A percentile compares a stretch with the other conserved stretches of the same genome.
Evolutionary conservation across 768 basidiomycete species (phyloP).

Genomic region (Amanita rimosa): DNA sequence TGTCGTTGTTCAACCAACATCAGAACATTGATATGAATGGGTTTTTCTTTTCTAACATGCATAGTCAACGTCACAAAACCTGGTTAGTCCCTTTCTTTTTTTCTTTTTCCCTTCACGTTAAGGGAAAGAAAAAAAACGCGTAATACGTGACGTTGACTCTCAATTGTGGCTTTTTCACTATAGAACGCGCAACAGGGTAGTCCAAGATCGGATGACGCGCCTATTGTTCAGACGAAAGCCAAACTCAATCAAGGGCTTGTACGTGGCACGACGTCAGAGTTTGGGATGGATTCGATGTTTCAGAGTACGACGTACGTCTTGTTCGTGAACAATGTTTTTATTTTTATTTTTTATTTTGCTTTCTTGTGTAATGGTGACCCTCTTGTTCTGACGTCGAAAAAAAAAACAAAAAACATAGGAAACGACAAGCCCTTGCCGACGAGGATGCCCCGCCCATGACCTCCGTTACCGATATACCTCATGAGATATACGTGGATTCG

Average conservation of each 20-base stretch:
- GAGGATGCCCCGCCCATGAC: constrained; percentile 73
- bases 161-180: constrained; percentile 3
- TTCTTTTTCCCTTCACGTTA: constrained; percentile 8
- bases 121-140: no score
- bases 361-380: no score
- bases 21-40: not conserved
- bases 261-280: constrained; percentile 54
- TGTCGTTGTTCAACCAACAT: constrained; percentile 19
- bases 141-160: constrained; percentile 5
- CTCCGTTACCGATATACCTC: constrained; percentile 68
- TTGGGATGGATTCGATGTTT: constrained; percentile 82
- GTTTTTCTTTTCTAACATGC: not conserved
- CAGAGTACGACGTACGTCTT: constrained; percentile 47
- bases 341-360: no score
- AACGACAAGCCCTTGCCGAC: constrained; percentile 53
- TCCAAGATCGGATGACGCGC: constrained; percentile 62
- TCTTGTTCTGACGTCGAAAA: no score
- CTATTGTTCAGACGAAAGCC: constrained; percentile 70
- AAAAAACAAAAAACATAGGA: no score
- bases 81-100: not conserved
- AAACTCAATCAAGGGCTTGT: constrained; percentile 65
- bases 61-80: constrained; percentile 47
- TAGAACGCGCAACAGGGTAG: constrained; percentile 40
- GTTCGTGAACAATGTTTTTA: no score
- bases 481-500: constrained; percentile 36